phyloP scores from a whole-genome alignment of 805 yeast genomes.

The Candida alai region DNA sequence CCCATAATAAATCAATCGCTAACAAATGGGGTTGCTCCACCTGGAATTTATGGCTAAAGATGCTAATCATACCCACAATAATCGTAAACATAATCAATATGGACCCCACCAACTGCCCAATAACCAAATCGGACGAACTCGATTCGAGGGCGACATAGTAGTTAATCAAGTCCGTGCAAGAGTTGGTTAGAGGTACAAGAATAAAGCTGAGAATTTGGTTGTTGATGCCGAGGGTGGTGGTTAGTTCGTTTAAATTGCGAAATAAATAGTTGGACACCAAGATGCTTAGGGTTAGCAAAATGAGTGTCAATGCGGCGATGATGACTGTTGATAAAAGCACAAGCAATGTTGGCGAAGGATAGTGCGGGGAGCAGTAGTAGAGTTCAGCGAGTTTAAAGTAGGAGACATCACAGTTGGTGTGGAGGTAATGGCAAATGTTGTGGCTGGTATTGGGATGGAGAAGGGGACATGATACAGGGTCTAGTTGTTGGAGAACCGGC shows the following conservation, averaged over 20 bases:
- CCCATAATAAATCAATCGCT: slow-evolving; percentile 27
- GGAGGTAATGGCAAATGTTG: slow-evolving; percentile 16
- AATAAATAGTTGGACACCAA: slow-evolving; percentile 33
- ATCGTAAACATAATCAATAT: slow-evolving; percentile 29
- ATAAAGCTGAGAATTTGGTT: slow-evolving; percentile 29
- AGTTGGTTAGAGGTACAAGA: slow-evolving; percentile 34
- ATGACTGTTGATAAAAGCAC: slow-evolving; percentile 12
- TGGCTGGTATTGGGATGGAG: background rate
- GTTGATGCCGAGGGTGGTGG: slow-evolving; percentile 20
- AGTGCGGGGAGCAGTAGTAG: slow-evolving; percentile 25
- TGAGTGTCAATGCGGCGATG: slow-evolving; percentile 11
- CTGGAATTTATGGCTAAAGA: slow-evolving; percentile 19
- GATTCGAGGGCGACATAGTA: slow-evolving; percentile 27
- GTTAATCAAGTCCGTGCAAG: slow-evolving; percentile 35
- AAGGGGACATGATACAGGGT: background rate
- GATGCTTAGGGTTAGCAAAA: slow-evolving; percentile 25
- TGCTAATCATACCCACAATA: slow-evolving; percentile 31
- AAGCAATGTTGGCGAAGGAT: slow-evolving; percentile 12
- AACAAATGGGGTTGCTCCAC: slow-evolving; percentile 17
- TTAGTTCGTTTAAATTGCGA: slow-evolving; percentile 24
- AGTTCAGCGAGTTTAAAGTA: slow-evolving; percentile 26
- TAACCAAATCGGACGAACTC: slow-evolving; percentile 27
- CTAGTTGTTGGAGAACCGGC: slow-evolving; percentile 1
- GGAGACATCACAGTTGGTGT: slow-evolving; percentile 16
- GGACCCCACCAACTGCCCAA: slow-evolving; percentile 38